phyloP scores from a whole-genome alignment of 2,329 filamentous ascomycete species.

The Colletotrichum shisoi region DNA sequence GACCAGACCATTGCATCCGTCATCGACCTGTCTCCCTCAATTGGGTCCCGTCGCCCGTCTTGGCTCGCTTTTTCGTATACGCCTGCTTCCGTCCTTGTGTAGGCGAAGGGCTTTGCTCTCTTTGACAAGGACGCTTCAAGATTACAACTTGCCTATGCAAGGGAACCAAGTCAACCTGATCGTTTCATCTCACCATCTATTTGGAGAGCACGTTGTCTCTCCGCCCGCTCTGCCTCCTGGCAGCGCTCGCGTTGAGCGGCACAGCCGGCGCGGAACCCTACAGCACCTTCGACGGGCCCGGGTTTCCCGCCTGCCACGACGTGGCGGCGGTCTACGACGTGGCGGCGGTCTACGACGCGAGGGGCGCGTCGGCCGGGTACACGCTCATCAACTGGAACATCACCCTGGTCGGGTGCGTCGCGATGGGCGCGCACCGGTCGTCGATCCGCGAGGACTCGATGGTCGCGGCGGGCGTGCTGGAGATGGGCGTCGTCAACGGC shows the following conservation, averaged over 20 bases:
- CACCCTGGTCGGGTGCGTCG: conserved; percentile 58
- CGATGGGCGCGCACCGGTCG: conserved; percentile 61
- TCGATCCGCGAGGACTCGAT: conserved; percentile 59
- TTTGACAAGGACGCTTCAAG: background rate
- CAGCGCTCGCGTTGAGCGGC: conserved; percentile 39
- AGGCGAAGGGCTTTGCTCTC: background rate
- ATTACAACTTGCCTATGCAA: background rate
- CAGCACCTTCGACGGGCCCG: conserved; percentile 61
- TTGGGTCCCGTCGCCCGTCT: conserved; percentile 17
- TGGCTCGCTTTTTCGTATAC: conserved; percentile 8
- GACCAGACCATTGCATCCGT: conserved; percentile 8
- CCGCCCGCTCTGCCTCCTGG: background rate
- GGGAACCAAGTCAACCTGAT: background rate
- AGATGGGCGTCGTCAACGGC: conserved; percentile 60
- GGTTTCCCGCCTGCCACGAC: conserved; percentile 57
- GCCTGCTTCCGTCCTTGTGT: background rate
- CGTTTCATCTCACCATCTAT: too few species aligned
- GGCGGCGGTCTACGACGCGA: conserved; percentile 58
- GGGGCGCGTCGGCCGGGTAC: conserved; percentile 58
- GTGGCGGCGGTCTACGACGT: conserved; percentile 57
- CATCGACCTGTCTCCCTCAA: conserved; percentile 5
- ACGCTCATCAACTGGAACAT: conserved; percentile 65
- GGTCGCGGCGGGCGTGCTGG: conserved; percentile 58
- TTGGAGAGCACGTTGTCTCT: background rate
- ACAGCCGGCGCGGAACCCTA: conserved; percentile 47